Base-by-base conservation (phyloP, 2,329 filamentous ascomycete genomes). In the Ambrosiella beaveri region DNA sequence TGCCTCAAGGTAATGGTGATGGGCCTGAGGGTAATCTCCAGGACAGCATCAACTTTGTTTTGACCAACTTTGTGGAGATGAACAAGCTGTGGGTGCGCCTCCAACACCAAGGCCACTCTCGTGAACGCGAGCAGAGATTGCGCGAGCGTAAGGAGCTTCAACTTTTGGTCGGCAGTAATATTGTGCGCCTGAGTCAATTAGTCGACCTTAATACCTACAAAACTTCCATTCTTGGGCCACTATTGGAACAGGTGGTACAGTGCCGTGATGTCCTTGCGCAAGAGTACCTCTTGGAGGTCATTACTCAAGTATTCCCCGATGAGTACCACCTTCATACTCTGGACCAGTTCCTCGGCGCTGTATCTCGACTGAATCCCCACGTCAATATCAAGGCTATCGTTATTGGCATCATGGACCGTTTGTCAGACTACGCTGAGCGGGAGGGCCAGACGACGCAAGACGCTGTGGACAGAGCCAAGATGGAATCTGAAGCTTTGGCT, bases 31-130 rank as follows among this genome's bases (percentile, higher is more conserved):
- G 93, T 55, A 97, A 96, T 66, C 74, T 97, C 54, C 88, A 95
- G 69, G 93, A 98, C 71, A 96, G 90, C 40, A 95, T 98, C 73
- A 96, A 88, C 74, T 98, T 98, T 68, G 85, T 97, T 58, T 74
- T 98, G 67, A 98, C 93, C 61, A 98, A 98, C 66, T 98, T 98
- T 67, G 93, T 98, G 64, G 93, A 98, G 73, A 98, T 98, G 93
- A 98, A 98, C 74, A 98, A 98, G 77, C 78, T 98, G 39, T 98
- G 93, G 93, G 93, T 98, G 62, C 84, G 93, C 49, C 74, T 97
- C 67, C 93, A 98, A 69, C 93, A 98, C 70, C 93, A 98, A 69
- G 93, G 93, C 35, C 93, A 96, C 68, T 98, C 93, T 44, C 80
- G 91, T 65, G 93, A 98, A 71, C 79, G 93, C 56, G 93, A 98